Base-by-base conservation (phyloP, 495 filamentous ascomycete species). In the Letharia columbiana region DNA sequence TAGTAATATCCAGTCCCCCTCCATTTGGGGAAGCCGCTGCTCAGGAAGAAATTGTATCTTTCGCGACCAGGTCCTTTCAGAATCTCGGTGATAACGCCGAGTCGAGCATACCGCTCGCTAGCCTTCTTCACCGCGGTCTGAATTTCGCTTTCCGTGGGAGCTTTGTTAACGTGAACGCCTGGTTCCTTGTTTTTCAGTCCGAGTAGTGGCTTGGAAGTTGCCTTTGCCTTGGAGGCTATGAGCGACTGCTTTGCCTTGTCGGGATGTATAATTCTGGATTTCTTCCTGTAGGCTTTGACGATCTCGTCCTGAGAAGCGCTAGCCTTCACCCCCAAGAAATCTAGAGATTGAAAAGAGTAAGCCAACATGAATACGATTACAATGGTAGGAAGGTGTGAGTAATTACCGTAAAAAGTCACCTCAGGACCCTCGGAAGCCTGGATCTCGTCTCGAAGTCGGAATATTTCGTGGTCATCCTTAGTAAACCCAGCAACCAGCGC, bases 1-100 rank as follows among this genome's bases (percentile, higher is more conserved):
- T 98, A 99, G 81, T 97, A 98, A 81, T 98, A 99, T 62, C 92
- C 95, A 23, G 94, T 97, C 44, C 95, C 94, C 75, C 89, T 90
- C 94, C 95, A 98, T 60, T 83, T 86, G 15, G 94, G 94, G 77
- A 99, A 99, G 31, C 94, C 94, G 77, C 97, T 91, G 71, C 80
- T 82, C 63, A 99, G 79, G 79, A 99, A 99, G 75, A 96, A 86
- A 75, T 99, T 92, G 75, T 99, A 99, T 62, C 95, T 89, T 71
- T 89, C 91, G 52, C 95, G 84, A 31, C 79, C 78, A 3, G 86
- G 78, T 2, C 93, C 91, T 63, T 89, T 87, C 31, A 99, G 86
- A 71, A 99, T 88, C 68, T 90, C 88, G 67, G 87, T 85, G 47
- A 97, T 86, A 71, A 92, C 83, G 70, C 88, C 88, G 33, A 98